phyloP scores from a whole-genome alignment of 1,284 basidiomycete species.

The Naganishia albida region DNA sequence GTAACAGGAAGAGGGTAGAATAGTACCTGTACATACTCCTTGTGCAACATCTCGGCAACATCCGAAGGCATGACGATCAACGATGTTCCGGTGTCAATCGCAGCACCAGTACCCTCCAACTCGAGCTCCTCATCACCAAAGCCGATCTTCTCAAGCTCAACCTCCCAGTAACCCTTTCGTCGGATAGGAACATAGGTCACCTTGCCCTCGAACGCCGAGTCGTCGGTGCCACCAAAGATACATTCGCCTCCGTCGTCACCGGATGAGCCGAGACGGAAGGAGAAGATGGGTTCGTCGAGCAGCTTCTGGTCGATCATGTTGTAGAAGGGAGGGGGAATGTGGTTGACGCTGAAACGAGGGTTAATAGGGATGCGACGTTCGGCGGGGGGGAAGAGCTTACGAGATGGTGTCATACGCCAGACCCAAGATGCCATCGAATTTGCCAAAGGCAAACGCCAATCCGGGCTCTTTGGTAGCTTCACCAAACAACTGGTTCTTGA shows the following conservation, averaged over 20 bases:
- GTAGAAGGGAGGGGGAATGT: conserved; percentile 93
- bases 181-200: conserved; percentile 88
- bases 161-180: conserved; percentile 98
- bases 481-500: conserved; percentile 85
- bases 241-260: conserved; percentile 91
- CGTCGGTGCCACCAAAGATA: conserved; percentile 89
- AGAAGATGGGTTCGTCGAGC: conserved; percentile 83
- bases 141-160: conserved; percentile 80
- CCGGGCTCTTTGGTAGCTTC: conserved; percentile 97
- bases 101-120: conserved; percentile 87
- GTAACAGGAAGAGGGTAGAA: conserved; percentile 11
- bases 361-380: neutral
- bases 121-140: conserved; percentile 85
- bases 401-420: conserved; percentile 95
- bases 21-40: conserved; percentile 62
- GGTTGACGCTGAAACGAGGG: conserved; percentile 64
- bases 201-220: conserved; percentile 74
- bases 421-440: conserved; percentile 94
- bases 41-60: conserved; percentile 96
- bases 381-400: neutral
- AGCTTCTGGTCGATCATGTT: conserved; percentile 84
- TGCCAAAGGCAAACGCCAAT: conserved; percentile 91
- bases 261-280: conserved; percentile 88
- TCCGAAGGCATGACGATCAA: conserved; percentile 73
- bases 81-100: conserved; percentile 84